Evolutionary conservation across 1,139 yeast genomes (phyloP), one percentile per base, ranked within the genome.

Genomic region (Saccharomyces uvarum): DNA sequence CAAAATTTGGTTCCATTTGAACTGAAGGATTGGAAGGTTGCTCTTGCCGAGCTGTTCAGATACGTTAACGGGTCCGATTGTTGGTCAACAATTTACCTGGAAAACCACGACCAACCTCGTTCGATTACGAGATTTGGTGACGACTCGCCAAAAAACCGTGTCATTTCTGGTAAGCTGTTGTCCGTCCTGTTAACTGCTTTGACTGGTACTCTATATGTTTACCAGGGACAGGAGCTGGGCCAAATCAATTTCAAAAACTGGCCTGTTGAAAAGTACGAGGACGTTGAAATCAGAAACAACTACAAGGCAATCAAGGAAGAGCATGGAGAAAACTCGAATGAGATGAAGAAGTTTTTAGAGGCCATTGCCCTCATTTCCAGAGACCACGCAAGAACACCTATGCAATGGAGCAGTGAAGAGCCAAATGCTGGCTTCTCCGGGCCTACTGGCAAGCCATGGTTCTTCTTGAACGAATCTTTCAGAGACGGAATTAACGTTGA

Each of bases 101-200:
- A 81, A 66, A 81, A 81, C 64, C 85, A 81, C 63, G 85, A 81
- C 67, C 82, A 78, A 59, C 78, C 84, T 9, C 72, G 84, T 60
- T 71, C 76, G 27, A 74, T 79, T 31, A 69, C 82, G 19, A 73
- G 84, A 60, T 80, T 80, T 61, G 83, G 80, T 49, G 73, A 76
- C 63, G 74, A 73, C 52, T 62, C 73, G 41, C 70, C 72, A 26
- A 67, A 73, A 54, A 71, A 64, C 59, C 60, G 70, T 41, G 63
- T 55, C 46, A 63, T 68, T 55, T 74, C 80, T 31, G 80, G 80
- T 19, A 80, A 81, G 64, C 69, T 80, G 65, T 64, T 81, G 57
- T 73, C 82, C 6, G 61, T 78, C 54, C 69, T 81, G 81, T 65
- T 84, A 27, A 5, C 8, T 2, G 5, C 29, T 4, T 5, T 27